phyloP scores from a whole-genome alignment of 208 protist genomes.

The Porcisia deanei region DNA sequence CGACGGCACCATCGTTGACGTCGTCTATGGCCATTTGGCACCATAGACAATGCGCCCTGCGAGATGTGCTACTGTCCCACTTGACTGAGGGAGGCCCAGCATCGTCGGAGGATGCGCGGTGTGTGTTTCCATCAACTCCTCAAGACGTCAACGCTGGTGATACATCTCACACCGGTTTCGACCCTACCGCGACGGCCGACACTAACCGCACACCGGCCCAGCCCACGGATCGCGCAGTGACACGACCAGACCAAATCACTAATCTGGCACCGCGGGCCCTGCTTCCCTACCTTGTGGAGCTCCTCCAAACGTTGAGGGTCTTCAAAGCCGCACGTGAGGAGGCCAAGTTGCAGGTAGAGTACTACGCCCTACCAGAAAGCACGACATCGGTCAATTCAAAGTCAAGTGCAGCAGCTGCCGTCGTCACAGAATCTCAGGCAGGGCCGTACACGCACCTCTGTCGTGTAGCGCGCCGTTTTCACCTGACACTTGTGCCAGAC shows the following conservation, averaged over 20 bases:
- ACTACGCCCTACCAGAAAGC: constrained; percentile 1
- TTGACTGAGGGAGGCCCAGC: not conserved
- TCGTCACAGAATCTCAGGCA: not conserved
- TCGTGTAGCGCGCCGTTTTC: not conserved
- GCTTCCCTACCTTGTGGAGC: not conserved
- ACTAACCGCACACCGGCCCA: not conserved
- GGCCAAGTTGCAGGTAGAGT: constrained; percentile 2
- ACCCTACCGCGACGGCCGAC: too few species aligned
- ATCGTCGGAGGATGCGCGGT: not conserved
- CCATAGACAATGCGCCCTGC: not conserved
- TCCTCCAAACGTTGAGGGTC: not conserved
- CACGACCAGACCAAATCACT: not conserved
- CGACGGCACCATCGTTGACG: not conserved
- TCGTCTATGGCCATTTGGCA: constrained; percentile 7
- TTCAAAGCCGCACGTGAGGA: constrained; percentile 13
- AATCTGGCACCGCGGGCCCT: not conserved
- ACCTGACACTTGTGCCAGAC: not conserved
- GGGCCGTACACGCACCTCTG: constrained; percentile 3
- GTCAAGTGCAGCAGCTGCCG: not conserved
- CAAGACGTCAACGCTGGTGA: not conserved
- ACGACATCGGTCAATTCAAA: not conserved
- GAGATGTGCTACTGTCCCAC: constrained; percentile 2
- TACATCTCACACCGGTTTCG: not conserved
- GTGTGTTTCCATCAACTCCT: not conserved
- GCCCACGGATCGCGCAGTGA: not conserved